Percentiles rank a stretch among this genome's conserved stretches.
Evolutionary conservation across 148 eudicot genomes (phyloP).

Genomic region (Heliamphora exappendiculata): DNA sequence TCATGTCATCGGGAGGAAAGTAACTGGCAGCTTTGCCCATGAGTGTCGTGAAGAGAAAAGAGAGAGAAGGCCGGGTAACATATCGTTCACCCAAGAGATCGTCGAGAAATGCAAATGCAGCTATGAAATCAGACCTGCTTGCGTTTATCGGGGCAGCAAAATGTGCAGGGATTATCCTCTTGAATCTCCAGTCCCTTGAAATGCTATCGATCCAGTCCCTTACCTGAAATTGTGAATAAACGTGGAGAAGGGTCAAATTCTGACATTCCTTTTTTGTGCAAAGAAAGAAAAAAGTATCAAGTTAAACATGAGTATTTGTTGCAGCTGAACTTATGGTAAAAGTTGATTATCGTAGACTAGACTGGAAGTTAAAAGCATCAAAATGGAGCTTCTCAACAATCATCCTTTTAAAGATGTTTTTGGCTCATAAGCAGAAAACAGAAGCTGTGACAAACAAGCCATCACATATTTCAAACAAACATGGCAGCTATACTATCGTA

Average conservation of each 20-base stretch:
- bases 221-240: slow-evolving; percentile 40
- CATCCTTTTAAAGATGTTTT: too few relatives aligned
- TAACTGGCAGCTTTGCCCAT: slow-evolving; percentile 91
- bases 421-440: too few relatives aligned
- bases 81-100: slow-evolving; percentile 76
- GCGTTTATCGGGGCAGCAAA: slow-evolving; percentile 88
- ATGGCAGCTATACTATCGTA: too few relatives aligned
- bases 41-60: slow-evolving; percentile 66
- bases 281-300: too few relatives aligned
- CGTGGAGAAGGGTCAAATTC: background rate
- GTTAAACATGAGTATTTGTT: too few relatives aligned
- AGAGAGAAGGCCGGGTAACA: slow-evolving; percentile 70
- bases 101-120: slow-evolving; percentile 88
- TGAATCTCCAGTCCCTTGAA: slow-evolving; percentile 79
- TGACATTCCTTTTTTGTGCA: background rate
- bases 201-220: slow-evolving; percentile 88
- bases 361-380: too few relatives aligned
- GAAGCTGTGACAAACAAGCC: too few relatives aligned
- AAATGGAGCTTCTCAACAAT: too few relatives aligned
- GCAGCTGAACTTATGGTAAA: too few relatives aligned
- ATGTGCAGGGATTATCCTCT: slow-evolving; percentile 95
- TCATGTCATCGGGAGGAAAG: slow-evolving; percentile 98
- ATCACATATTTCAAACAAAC: too few relatives aligned
- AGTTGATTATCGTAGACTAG: too few relatives aligned
- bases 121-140: slow-evolving; percentile 72